Base-by-base conservation (phyloP, 805 yeast genomes). In the Deakozyma indianensis region DNA sequence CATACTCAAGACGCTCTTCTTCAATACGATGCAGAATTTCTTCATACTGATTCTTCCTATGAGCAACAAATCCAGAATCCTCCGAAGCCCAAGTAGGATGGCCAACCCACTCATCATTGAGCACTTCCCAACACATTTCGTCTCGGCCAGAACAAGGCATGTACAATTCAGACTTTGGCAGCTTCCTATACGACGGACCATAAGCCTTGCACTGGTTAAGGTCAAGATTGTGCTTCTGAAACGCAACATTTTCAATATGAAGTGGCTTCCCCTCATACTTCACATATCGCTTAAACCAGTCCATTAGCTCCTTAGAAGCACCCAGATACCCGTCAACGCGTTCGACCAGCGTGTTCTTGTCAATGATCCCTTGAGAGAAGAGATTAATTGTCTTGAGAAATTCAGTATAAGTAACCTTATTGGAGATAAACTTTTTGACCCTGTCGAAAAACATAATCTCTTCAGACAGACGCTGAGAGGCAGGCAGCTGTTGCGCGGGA, bases 21-120 rank as follows among this genome's bases (percentile, higher is more conserved):
- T 92, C 98, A 48, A 88, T 85, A 60, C 94, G 81, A 68, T 87
- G 88, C 45, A 92, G 66, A 43, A 92, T 84, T 62, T 92, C 99
- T 64, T 92, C 99, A 61, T 90, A 92, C 66, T 92, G 98, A 60
- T 92, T 92, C 64, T 92, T 92, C 52, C 97, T 77, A 62, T 92
- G 99, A n/a, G 98, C 96, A 60, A 92, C 88, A 56, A 90, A 92
- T 0, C 98, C 99, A 11, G 96, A 84, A 62, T 92, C 99, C 62
- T 92, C 99, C 0, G 97, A 90, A 3, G 97, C 98, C 99, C 99
- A 92, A n/a, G 95, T 94, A 21, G 99, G 99, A 64, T 92, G 97
- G 4, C 96, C 96, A 28, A 92, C 97, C 96, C 97, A 92, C 64
- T 90, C 97, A 62, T 92, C 98, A 63, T 92, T 92, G 55, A 92